Evolutionary conservation across 768 basidiomycete genomes (phyloP), one percentile per base, ranked within the genome.

Genomic region (Naematelia aurantialba): DNA sequence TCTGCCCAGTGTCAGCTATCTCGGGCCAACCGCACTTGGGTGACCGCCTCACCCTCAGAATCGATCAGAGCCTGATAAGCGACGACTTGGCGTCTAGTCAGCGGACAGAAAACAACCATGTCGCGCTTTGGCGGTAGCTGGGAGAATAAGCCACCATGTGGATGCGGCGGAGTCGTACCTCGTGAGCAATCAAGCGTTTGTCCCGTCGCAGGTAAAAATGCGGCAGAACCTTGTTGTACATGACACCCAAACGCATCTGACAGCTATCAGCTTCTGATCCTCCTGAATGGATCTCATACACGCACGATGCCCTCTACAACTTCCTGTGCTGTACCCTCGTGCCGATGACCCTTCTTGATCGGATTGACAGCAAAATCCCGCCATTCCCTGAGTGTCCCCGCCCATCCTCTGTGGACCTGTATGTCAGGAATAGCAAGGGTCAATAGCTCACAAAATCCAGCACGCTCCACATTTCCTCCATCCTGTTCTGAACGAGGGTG

Each of bases 81-180:
- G 14, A 75, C 70, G 26, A 85, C 82, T 76, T 96, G 93, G 31
- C 78, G 81, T 0, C 79, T 58, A 0, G 88, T 88, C 50, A 98
- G 78, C 14, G 91, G 93, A 69, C 94, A 99, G 69, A 97, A 94
- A 4, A 96, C 90, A 13, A 97, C 88, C 69, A 91, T 81, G 65
- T 99, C 94, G 0, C 82, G 82, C 79, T 99, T 99, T 61, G 81
- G 81, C 0, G 94, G 94, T 1, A 98, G 81, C 87, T 93, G 67
- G 2, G 14, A 5, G 34, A 22, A 31, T 65, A 39, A 69, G 52
- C 51, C 34, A 17, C 34, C 13, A 24, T 11, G 27, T 55, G 25
- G 12, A 8, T 21, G 1, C 8, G 19, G 10, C 11, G 29, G 22
- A 14, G 19, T 5, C 59, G 58, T 26, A 75, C 71, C 62, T 74